phyloP scores from a whole-genome alignment of 257 asterid species.

The Salvia rosmarinus region DNA sequence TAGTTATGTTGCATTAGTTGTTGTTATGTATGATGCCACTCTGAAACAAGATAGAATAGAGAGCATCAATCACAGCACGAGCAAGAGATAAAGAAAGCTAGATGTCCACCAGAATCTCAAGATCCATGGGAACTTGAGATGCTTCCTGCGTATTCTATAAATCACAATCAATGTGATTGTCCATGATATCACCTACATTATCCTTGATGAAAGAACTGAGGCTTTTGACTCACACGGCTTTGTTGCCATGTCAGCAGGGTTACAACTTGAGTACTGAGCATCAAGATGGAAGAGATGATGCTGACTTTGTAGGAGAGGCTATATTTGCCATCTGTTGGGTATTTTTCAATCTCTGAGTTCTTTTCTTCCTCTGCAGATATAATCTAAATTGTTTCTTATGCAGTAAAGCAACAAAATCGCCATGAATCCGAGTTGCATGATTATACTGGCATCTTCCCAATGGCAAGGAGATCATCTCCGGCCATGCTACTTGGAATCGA shows the following conservation, averaged over 20 bases:
- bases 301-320: conserved; percentile 62
- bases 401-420: conserved; percentile 47
- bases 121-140: conserved; percentile 61
- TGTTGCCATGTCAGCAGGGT: conserved; percentile 42
- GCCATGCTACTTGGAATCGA: conserved; percentile 51
- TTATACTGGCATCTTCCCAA: conserved; percentile 65
- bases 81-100: conserved; percentile 68
- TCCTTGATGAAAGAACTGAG: conserved; percentile 58
- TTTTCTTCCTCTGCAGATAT: conserved; percentile 46
- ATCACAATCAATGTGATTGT: conserved; percentile 54
- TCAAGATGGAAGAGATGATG: conserved; percentile 53
- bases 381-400: conserved; percentile 40
- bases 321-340: conserved; percentile 40
- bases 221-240: conserved; percentile 50
- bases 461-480: conserved; percentile 54
- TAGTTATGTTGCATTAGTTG: not conserved
- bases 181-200: conserved; percentile 65
- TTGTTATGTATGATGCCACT: not conserved
- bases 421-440: conserved; percentile 61
- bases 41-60: not conserved
- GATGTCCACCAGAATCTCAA: conserved; percentile 84
- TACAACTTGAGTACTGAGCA: conserved; percentile 51
- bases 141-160: conserved; percentile 36
- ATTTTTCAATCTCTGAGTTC: conserved; percentile 45
- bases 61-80: conserved; percentile 53